Evolutionary conservation across 768 basidiomycete genomes (phyloP).

Genomic region (Dioszegia hungarica): DNA sequence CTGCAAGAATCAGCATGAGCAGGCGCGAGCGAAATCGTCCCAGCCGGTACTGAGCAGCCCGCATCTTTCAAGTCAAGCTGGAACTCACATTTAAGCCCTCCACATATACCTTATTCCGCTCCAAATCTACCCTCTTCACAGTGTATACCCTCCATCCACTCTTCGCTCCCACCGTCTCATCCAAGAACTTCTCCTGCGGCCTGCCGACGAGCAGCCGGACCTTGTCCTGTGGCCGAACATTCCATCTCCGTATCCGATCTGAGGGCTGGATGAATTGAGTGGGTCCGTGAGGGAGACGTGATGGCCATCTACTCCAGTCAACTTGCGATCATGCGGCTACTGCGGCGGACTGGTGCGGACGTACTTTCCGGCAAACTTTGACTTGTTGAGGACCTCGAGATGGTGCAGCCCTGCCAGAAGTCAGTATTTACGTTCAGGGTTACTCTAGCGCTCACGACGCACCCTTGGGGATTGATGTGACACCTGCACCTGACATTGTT

Average conservation of each 20-base stretch:
- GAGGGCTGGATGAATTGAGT: slow-evolving; percentile 31
- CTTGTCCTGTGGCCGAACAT: slow-evolving; percentile 43
- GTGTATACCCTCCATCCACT: slow-evolving; percentile 42
- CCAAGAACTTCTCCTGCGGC: slow-evolving; percentile 35
- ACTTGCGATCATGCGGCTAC: background rate
- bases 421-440: background rate
- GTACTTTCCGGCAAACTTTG: slow-evolving; percentile 7
- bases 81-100: slow-evolving; percentile 38
- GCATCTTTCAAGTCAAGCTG: too few relatives aligned
- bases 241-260: slow-evolving; percentile 37
- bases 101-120: slow-evolving; percentile 37
- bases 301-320: slow-evolving; percentile 15
- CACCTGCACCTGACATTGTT: slow-evolving; percentile 11
- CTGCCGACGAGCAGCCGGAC: slow-evolving; percentile 41
- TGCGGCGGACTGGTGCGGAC: background rate
- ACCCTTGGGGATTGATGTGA: slow-evolving; percentile 23
- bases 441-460: too few relatives aligned
- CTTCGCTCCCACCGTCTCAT: slow-evolving; percentile 19
- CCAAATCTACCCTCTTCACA: slow-evolving; percentile 39
- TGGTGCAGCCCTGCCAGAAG: slow-evolving; percentile 6
- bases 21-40: too few relatives aligned
- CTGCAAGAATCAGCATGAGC: slow-evolving; percentile 14
- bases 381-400: slow-evolving; percentile 4
- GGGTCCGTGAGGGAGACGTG: slow-evolving; percentile 27
- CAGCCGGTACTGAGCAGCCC: too few relatives aligned